These are phyloP conservation scores for Chondrostereum purpureum DNA, from an alignment of 1,284 basidiomycete genomes.

Conservation along the genomic window DNA sequence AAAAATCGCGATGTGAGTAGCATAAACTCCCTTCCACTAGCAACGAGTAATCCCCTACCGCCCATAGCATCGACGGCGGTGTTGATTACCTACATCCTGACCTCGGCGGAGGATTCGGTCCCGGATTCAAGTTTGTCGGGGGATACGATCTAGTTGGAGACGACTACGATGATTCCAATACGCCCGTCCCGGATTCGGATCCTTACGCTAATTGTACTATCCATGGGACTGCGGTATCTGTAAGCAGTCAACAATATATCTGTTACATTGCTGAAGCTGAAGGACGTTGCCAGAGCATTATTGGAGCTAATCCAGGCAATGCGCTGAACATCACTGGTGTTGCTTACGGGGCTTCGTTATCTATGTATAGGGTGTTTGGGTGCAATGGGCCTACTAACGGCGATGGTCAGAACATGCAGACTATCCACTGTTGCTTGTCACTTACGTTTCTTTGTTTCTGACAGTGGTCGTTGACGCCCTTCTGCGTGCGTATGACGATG, in stretches of 20 bases:
- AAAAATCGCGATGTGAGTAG: conserved; percentile 42
- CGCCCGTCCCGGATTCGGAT: conserved; percentile 29
- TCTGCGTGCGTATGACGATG: conserved; percentile 30
- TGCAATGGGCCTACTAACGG: conserved; percentile 27
- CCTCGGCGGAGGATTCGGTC: conserved; percentile 49
- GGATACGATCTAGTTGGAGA: conserved; percentile 42
- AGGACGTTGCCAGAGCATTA: conserved; percentile 33
- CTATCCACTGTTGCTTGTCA: not conserved
- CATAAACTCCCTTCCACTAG: conserved; percentile 1
- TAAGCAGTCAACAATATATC: conserved; percentile 16
- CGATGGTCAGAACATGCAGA: conserved; percentile 22
- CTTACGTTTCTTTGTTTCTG: too few species aligned
- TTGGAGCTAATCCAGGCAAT: conserved; percentile 43
- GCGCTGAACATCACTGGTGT: conserved; percentile 39
- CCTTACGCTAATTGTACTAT: conserved; percentile 34
- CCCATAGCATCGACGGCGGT: conserved; percentile 20
- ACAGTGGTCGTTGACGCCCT: conserved; percentile 34
- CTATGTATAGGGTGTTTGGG: conserved; percentile 34
- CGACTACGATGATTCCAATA: conserved; percentile 27
- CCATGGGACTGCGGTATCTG: conserved; percentile 44
- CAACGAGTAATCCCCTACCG: not conserved
- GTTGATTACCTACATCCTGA: conserved; percentile 48
- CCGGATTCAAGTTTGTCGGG: conserved; percentile 50
- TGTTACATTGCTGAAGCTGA: conserved; percentile 8
- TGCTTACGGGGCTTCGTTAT: conserved; percentile 29